phyloP scores from a whole-genome alignment of 2,329 filamentous ascomycete genomes.

The Cordyceps militaris region DNA sequence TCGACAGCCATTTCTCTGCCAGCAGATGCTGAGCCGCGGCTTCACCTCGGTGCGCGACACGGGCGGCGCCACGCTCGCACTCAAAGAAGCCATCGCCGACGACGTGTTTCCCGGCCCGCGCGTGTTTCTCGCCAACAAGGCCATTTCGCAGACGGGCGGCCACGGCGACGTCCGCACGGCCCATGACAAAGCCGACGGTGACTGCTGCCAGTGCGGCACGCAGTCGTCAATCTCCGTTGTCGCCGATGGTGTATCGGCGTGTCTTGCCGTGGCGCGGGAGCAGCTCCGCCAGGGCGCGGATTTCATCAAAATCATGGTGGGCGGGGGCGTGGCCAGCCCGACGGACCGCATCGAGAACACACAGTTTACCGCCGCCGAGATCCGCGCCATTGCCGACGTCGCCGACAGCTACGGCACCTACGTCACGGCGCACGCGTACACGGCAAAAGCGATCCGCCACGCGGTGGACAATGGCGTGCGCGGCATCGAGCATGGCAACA shows the following conservation, averaged over 20 bases:
- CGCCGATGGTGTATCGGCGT: constrained; percentile 48
- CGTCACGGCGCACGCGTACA: constrained; percentile 54
- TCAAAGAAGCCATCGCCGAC: constrained; percentile 52
- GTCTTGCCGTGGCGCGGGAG: constrained; percentile 44
- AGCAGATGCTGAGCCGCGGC: constrained; percentile 46
- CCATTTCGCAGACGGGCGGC: constrained; percentile 51
- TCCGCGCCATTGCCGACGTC: constrained; percentile 44
- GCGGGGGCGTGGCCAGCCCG: constrained; percentile 49
- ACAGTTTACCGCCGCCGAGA: constrained; percentile 52
- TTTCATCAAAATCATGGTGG: constrained; percentile 56
- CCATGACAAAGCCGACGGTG: constrained; percentile 43
- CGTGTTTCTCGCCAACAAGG: constrained; percentile 47
- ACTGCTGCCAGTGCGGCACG: constrained; percentile 33
- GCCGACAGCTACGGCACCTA: constrained; percentile 43
- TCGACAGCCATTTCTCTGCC: constrained; percentile 39
- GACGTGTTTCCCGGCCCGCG: constrained; percentile 47
- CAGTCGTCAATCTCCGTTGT: constrained; percentile 33
- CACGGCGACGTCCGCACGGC: constrained; percentile 44
- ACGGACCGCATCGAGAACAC: constrained; percentile 46
- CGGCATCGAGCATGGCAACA: constrained; percentile 44
- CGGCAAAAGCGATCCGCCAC: constrained; percentile 45
- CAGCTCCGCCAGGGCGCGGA: constrained; percentile 50
- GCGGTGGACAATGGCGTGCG: constrained; percentile 47
- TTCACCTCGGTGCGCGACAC: constrained; percentile 54
- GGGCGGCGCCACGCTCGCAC: constrained; percentile 46